Evolutionary conservation across 2,329 filamentous ascomycete genomes (phyloP).

Genomic region (Paraphoma sp.): DNA sequence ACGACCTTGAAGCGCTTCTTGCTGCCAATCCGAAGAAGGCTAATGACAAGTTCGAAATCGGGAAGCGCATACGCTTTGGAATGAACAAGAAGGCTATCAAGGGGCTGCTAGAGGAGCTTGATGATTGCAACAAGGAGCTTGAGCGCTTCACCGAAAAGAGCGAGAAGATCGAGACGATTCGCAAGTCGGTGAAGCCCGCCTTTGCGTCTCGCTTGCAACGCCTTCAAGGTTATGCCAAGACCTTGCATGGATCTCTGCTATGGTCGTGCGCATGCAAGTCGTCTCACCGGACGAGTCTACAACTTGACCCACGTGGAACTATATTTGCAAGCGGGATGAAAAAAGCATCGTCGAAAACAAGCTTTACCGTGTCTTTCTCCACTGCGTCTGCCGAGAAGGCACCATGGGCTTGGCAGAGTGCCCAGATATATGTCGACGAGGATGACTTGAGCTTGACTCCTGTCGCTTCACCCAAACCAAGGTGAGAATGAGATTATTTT

Average conservation of each 20-base stretch:
- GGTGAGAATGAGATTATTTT: slow-evolving; percentile 15
- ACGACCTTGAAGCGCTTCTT: slow-evolving; percentile 45
- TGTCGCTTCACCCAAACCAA: slow-evolving; percentile 23
- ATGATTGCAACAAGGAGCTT: slow-evolving; percentile 48
- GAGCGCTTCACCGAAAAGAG: slow-evolving; percentile 48
- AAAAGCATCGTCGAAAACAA: slow-evolving; percentile 26
- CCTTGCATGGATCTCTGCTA: slow-evolving; percentile 38
- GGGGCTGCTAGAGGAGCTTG: slow-evolving; percentile 42
- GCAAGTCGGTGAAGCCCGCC: slow-evolving; percentile 42
- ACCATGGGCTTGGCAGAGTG: slow-evolving; percentile 41
- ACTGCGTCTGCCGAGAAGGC: slow-evolving; percentile 16
- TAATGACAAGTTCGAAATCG: slow-evolving; percentile 43
- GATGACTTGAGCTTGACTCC: slow-evolving; percentile 17
- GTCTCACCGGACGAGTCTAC: slow-evolving; percentile 41
- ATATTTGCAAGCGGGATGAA: slow-evolving; percentile 30
- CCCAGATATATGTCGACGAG: slow-evolving; percentile 42
- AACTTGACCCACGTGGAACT: slow-evolving; percentile 37
- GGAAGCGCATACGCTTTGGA: slow-evolving; percentile 43
- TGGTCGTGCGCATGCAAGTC: slow-evolving; percentile 45
- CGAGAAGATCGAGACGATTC: slow-evolving; percentile 45
- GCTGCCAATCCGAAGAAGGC: slow-evolving; percentile 40
- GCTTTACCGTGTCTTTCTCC: slow-evolving; percentile 44
- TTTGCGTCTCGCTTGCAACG: slow-evolving; percentile 41
- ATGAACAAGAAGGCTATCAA: slow-evolving; percentile 49
- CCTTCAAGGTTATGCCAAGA: slow-evolving; percentile 43